These are phyloP conservation scores for Zasmidium citrigriseum DNA, from an alignment of 2,329 filamentous ascomycete species.

Conservation along the genomic window DNA sequence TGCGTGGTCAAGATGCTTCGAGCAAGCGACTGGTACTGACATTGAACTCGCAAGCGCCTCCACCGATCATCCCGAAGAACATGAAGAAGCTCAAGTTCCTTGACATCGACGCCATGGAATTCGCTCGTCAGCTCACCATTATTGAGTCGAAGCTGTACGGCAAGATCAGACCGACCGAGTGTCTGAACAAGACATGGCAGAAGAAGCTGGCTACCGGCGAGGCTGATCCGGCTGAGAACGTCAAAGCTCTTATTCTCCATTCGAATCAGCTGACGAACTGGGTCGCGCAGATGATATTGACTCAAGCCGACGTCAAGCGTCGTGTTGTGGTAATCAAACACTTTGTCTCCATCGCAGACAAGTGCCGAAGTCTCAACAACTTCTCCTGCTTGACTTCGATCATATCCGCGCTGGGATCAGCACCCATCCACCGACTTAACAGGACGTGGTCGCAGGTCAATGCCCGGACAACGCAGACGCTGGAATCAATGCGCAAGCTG, in stretches of 20 bases:
- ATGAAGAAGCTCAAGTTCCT: constrained; percentile 99
- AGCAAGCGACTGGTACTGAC: constrained; percentile 86
- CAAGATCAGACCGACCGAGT: constrained; percentile 95
- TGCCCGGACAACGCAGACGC: constrained; percentile 72
- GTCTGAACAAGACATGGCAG: constrained; percentile 98
- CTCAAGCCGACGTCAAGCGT: constrained; percentile 91
- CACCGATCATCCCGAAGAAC: constrained; percentile 95
- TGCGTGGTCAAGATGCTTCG: constrained; percentile 83
- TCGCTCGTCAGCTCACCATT: constrained; percentile 95
- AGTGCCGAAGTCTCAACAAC: constrained; percentile 92
- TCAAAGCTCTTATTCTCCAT: constrained; percentile 94
- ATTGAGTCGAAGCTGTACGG: constrained; percentile 93
- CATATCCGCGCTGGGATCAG: constrained; percentile 91
- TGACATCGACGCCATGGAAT: constrained; percentile 93
- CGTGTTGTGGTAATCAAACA: constrained; percentile 97
- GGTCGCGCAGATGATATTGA: constrained; percentile 98
- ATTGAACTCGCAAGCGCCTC: constrained; percentile 71
- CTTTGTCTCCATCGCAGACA: constrained; percentile 94
- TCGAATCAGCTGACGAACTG: constrained; percentile 99
- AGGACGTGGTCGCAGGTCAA: constrained; percentile 94
- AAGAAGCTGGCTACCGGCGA: constrained; percentile 85
- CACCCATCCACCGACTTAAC: constrained; percentile 89
- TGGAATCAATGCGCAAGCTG: constrained; percentile 89
- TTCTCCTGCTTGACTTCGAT: constrained; percentile 97
- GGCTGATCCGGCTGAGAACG: constrained; percentile 84